A percentile compares a stretch with the other conserved stretches of the same genome.
Conservation (phyloP, 78 protist species). For the Dictyostelium firmibasis region DNA sequence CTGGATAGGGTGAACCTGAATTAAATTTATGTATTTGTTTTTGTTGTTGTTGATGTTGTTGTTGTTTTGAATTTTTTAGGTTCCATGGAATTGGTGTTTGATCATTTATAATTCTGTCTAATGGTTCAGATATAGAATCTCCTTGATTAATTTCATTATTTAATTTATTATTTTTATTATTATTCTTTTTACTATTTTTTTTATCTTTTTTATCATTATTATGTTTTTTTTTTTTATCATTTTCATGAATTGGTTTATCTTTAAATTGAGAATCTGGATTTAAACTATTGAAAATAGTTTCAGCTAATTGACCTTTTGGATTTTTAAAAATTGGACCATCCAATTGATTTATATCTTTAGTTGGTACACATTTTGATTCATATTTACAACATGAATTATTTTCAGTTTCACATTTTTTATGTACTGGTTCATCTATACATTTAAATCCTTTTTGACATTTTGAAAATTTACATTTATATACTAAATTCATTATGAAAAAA, state of each 20-base stretch:
- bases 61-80: neutral
- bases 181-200: neutral
- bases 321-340: neutral
- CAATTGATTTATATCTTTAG: neutral
- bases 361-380: conserved; percentile 3
- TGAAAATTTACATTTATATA: conserved; percentile 14
- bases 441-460: conserved; percentile 4
- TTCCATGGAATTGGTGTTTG: neutral
- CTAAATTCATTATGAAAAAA: neutral
- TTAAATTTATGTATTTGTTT: neutral
- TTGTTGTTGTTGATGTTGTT: neutral
- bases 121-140: neutral
- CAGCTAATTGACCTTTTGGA: neutral
- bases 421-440: neutral
- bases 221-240: neutral
- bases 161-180: neutral
- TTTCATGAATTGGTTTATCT: neutral
- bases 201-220: neutral
- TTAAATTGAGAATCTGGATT: neutral
- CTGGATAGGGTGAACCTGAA: neutral
- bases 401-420: neutral
- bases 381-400: neutral
- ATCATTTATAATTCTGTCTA: neutral
- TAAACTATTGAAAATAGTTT: neutral
- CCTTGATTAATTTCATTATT: neutral